These are phyloP conservation scores for Eimeria necatrix DNA, from an alignment of 169 alveolate genomes.

Conservation along the genomic window DNA sequence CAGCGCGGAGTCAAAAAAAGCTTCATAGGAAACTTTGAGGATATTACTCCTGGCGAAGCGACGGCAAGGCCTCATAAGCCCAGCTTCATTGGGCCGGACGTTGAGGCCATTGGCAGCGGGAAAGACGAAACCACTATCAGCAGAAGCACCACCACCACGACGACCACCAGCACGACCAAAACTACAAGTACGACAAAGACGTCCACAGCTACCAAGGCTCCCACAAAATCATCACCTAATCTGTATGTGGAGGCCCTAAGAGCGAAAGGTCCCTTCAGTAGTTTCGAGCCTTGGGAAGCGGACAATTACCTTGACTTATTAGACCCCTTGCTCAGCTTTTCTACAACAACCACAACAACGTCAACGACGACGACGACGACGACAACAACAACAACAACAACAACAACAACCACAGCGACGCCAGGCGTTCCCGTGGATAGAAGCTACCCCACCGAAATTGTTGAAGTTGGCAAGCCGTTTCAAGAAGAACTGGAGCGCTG, in stretches of 20 bases:
- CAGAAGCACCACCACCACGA: neutral
- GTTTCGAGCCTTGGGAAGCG: too few relatives aligned
- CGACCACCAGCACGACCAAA: neutral
- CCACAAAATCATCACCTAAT: neutral
- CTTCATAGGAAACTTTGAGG: neutral
- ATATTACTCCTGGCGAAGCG: neutral
- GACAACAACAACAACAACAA: neutral
- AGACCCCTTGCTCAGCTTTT: too few relatives aligned
- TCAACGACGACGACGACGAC: neutral
- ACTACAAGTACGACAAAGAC: neutral
- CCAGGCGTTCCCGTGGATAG: neutral
- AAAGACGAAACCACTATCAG: neutral
- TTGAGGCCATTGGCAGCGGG: neutral
- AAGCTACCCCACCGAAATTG: neutral
- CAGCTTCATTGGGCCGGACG: neutral
- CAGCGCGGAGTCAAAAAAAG: neutral
- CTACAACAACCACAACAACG: neutral
- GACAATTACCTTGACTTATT: too few relatives aligned
- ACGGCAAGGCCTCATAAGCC: too few relatives aligned
- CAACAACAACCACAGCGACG: neutral
- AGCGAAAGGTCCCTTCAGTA: too few relatives aligned
- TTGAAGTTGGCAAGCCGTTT: neutral
- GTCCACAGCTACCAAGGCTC: neutral
- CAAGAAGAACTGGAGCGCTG: slow-evolving; percentile 27
- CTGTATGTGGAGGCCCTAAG: too few relatives aligned